Base-by-base conservation (phyloP, 1,284 basidiomycete genomes). In the Anthracocystis walkeri region DNA sequence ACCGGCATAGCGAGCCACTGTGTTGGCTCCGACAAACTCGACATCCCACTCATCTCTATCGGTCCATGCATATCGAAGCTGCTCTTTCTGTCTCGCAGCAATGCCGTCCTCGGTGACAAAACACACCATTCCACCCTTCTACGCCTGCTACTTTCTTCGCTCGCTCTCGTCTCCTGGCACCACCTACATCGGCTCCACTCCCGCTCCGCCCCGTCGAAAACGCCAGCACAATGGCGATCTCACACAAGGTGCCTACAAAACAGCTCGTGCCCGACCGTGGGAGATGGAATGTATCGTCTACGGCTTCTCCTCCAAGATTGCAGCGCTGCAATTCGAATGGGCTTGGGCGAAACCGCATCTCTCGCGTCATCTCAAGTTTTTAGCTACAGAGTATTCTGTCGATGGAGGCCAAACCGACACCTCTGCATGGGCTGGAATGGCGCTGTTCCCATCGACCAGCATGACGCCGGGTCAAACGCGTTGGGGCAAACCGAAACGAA, bases 241-340 rank as follows among this genome's bases (percentile, higher is more conserved):
- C 41, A 87, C 88, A 0, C 89, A 90, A 79, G 93, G 93, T 1
- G 93, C 93, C 1, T 88, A 87, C 86, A 92, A 91, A 83, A 96
- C 94, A 0, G 87, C 87, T 33, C 85, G 87, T 5, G 89, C 89
- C 29, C 86, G 93, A 33, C 94, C 94, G 21, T 96, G 93, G 93
- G 89, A 91, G 45, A 94, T 94, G 92, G 91, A 93, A 66, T 90
- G 93, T 89, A 91, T 95, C 57, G 92, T 95, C 0, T 89, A 92
- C 81, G 93, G 93, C 6, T 95, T 96, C 82, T 92, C 93, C 0
- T 93, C 92, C 63, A 92, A 91, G 83, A 87, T 94, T 23, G 90
- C 92, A 0, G 93, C 94, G 0, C 87, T 95, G 3, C 72, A 94
- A 86, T 95, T 94, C 80, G 93, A 95, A 86, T 95, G 93, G 93